Evolutionary conservation across 2,329 filamentous ascomycete genomes (phyloP).

Genomic region (Aplosporella prunicola): DNA sequence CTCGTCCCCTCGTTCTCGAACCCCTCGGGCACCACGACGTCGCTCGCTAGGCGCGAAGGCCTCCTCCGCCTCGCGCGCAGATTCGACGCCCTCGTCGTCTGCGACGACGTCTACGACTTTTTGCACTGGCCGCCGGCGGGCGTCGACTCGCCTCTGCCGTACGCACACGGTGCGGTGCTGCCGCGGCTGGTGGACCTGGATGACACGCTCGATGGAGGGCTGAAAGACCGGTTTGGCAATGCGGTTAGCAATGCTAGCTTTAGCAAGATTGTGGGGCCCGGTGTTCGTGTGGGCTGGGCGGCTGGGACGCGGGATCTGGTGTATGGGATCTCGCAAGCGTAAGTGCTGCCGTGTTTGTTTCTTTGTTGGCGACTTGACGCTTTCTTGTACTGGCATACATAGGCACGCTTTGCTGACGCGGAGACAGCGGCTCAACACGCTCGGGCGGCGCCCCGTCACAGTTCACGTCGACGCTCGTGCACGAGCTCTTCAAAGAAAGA

Average conservation of each 20-base stretch:
- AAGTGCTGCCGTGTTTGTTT: too few relatives aligned
- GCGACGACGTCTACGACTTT: conserved; percentile 91
- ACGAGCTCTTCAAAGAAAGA: conserved; percentile 43
- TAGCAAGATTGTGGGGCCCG: conserved; percentile 76
- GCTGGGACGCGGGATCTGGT: conserved; percentile 59
- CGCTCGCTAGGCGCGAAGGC: conserved; percentile 52
- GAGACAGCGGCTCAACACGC: too few relatives aligned
- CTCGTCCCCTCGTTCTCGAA: conserved; percentile 83
- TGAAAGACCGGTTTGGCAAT: conserved; percentile 62
- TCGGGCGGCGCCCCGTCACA: conserved; percentile 54
- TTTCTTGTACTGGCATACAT: too few relatives aligned
- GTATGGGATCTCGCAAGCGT: conserved; percentile 44
- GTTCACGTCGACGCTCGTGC: conserved; percentile 47
- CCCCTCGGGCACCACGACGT: conserved; percentile 77
- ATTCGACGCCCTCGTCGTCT: conserved; percentile 69
- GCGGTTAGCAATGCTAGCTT: conserved; percentile 80
- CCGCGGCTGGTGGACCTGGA: conserved; percentile 79
- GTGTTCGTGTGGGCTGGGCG: conserved; percentile 77
- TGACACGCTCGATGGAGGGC: conserved; percentile 50
- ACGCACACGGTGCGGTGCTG: conserved; percentile 39
- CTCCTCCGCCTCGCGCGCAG: conserved; percentile 67
- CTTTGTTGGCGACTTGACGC: too few relatives aligned
- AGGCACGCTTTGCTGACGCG: too few relatives aligned
- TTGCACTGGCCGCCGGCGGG: conserved; percentile 60
- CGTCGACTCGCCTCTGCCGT: conserved; percentile 17